Evolutionary conservation across 306 rosid genomes (phyloP).

Genomic region (Malus sylvestris): DNA sequence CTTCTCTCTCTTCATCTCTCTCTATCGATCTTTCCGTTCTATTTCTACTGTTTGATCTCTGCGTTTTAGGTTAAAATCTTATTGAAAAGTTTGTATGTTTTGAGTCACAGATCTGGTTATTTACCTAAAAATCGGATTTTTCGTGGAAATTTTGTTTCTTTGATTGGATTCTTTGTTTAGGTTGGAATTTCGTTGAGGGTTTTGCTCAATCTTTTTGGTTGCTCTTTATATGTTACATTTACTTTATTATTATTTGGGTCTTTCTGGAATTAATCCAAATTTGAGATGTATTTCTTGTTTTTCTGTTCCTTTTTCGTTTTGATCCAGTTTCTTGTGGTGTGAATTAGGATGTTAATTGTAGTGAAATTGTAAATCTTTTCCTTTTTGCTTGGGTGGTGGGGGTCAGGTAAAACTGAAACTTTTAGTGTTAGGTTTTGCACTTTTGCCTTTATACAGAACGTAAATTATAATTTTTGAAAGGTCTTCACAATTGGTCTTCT

Average conservation of each 20-base stretch:
- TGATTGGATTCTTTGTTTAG: neutral
- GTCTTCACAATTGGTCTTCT: neutral
- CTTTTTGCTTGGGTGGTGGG: too few relatives aligned
- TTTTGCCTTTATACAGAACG: neutral
- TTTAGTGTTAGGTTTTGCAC: neutral
- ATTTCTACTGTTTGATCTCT: neutral
- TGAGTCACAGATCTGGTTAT: conserved; percentile 28
- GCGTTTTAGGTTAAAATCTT: neutral
- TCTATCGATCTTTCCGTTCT: neutral
- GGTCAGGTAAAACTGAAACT: neutral
- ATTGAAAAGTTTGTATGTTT: neutral
- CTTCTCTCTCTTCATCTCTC: neutral
- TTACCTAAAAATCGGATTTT: neutral
- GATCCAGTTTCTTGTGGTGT: conserved; percentile 4
- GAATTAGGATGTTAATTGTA: neutral
- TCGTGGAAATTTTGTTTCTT: neutral
- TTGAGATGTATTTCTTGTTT: neutral
- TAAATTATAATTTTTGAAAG: neutral
- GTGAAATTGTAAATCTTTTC: neutral
- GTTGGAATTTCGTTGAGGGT: neutral
- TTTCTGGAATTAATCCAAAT: neutral
- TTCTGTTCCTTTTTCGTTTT: neutral
- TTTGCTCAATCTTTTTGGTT: neutral
- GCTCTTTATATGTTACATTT: neutral
- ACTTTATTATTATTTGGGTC: neutral